These are phyloP conservation scores for Acorus calamus DNA, from an alignment of 106 monocot genomes.

Conservation along the genomic window DNA sequence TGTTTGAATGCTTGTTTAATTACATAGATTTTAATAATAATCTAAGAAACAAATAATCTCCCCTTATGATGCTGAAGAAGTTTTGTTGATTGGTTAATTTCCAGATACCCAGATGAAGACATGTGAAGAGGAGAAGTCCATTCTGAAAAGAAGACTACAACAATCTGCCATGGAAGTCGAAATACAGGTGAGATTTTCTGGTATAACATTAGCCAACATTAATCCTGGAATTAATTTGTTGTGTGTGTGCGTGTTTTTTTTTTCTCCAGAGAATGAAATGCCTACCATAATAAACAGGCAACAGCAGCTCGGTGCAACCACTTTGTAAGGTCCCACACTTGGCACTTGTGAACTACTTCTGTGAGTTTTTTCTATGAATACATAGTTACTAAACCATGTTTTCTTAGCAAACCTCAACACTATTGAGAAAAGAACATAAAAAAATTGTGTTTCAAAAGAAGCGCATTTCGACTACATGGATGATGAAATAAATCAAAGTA, in stretches of 20 bases:
- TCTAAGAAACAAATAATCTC: neutral
- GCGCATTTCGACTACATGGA: too few relatives aligned
- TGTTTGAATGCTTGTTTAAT: too few relatives aligned
- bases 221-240: neutral
- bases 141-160: conserved; percentile 53
- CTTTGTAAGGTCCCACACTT: too few relatives aligned
- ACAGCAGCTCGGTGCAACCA: too few relatives aligned
- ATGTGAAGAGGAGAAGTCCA: conserved; percentile 48
- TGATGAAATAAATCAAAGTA: too few relatives aligned
- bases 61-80: neutral
- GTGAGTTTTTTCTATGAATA: too few relatives aligned
- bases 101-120: conserved; percentile 41
- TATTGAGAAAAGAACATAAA: too few relatives aligned
- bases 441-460: too few relatives aligned
- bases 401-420: too few relatives aligned
- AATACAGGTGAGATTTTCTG: conserved; percentile 35
- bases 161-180: conserved; percentile 60
- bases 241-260: neutral
- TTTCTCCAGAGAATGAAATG: conserved; percentile 44
- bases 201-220: neutral
- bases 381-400: too few relatives aligned
- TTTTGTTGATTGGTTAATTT: neutral
- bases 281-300: conserved; percentile 11
- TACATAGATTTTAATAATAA: too few relatives aligned
- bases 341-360: too few relatives aligned